Conservation (phyloP, 192 early-diverging fungal species). For the Rhizophagus clarus region DNA sequence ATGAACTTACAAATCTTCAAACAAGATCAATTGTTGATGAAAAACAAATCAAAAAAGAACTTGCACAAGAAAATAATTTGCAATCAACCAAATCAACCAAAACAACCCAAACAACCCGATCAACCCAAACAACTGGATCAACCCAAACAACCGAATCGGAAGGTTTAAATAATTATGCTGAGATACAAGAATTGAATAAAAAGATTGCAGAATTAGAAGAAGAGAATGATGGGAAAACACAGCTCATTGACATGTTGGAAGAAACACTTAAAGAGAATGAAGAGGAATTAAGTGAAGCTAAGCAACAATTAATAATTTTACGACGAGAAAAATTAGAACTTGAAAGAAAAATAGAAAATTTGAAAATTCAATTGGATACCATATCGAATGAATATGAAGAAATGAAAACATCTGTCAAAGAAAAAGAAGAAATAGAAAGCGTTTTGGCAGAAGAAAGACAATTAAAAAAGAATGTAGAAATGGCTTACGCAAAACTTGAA, state of each 20-base stretch:
- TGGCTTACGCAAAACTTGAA: background rate
- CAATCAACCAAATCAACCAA: background rate
- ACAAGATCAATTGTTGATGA: no score
- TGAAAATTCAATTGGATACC: background rate
- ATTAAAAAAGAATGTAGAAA: background rate
- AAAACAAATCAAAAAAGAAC: no score
- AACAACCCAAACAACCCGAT: no score
- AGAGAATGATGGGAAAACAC: background rate
- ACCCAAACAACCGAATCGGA: no score
- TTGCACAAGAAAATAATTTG: background rate
- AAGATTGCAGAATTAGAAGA: background rate
- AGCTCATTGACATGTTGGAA: background rate
- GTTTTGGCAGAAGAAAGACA: background rate
- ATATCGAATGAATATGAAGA: background rate
- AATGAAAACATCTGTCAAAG: background rate
- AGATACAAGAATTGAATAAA: background rate
- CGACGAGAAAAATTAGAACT: background rate
- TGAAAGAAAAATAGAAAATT: background rate
- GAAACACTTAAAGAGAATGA: background rate
- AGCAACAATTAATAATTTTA: background rate
- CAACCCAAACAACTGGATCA: no score
- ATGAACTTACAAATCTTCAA: no score
- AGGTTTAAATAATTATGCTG: background rate
- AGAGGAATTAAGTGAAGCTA: background rate
- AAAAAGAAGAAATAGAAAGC: background rate